A percentile compares a stretch with the other conserved stretches of the same genome.
Conservation (phyloP, 805 yeast species). For the Wickerhamomyces pijperi region DNA sequence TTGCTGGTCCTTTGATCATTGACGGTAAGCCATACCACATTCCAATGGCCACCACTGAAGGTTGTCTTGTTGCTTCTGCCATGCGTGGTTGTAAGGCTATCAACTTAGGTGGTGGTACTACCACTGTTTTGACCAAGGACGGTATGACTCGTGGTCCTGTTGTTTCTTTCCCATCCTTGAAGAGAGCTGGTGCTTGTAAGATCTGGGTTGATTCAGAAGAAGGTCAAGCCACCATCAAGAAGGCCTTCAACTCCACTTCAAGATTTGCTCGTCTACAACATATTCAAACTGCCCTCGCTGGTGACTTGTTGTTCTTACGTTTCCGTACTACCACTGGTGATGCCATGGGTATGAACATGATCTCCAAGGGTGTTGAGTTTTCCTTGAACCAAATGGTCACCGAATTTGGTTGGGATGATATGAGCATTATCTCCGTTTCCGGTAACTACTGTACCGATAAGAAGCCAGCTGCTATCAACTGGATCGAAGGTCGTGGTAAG, state of each 20-base stretch:
- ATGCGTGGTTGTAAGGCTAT: slow-evolving; percentile 99
- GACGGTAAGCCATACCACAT: slow-evolving; percentile 84
- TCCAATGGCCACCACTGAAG: slow-evolving; percentile 99
- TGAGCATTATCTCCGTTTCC: slow-evolving; percentile 84
- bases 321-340: slow-evolving; percentile 99
- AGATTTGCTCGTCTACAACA: slow-evolving; percentile 93
- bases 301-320: slow-evolving; percentile 76
- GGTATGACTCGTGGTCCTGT: slow-evolving; percentile 99
- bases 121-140: slow-evolving; percentile 84
- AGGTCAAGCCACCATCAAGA: slow-evolving; percentile 72
- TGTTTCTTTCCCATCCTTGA: slow-evolving; percentile 74
- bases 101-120: slow-evolving; percentile 93
- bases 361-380: slow-evolving; percentile 92
- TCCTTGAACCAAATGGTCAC: slow-evolving; percentile 77
- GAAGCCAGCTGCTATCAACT: slow-evolving; percentile 95
- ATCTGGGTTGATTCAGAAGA: slow-evolving; percentile 93
- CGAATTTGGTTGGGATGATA: slow-evolving; percentile 87
- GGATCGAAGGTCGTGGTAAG: slow-evolving; percentile 99
- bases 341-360: slow-evolving; percentile 99
- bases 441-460: slow-evolving; percentile 98
- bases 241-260: slow-evolving; percentile 92
- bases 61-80: slow-evolving; percentile 95
- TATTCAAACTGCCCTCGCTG: slow-evolving; percentile 89
- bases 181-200: slow-evolving; percentile 90
- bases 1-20: slow-evolving; percentile 91